These are phyloP conservation scores for Mycosphaerella sp. DNA, from an alignment of 2,329 filamentous ascomycete species.

Conservation along the genomic window DNA sequence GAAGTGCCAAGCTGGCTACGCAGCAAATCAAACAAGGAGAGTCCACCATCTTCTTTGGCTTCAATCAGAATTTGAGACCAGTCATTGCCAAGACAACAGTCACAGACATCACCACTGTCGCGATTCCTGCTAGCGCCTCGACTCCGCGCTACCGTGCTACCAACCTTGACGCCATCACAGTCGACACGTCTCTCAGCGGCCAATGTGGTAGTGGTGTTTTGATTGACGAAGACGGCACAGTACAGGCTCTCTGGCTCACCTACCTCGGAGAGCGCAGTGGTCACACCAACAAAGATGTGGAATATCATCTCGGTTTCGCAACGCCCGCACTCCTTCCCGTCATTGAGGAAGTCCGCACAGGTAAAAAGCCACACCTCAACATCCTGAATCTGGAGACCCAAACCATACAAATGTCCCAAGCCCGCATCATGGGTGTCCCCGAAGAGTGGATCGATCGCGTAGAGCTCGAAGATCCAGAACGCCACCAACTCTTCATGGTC, in stretches of 20 bases:
- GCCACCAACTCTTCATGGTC: conserved; percentile 98
- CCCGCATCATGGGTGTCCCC: conserved; percentile 91
- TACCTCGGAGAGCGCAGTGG: conserved; percentile 86
- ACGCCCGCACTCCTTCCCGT: conserved; percentile 85
- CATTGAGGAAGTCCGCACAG: conserved; percentile 76
- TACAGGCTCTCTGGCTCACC: conserved; percentile 93
- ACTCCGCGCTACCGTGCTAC: conserved; percentile 90
- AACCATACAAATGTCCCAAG: conserved; percentile 93
- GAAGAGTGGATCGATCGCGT: conserved; percentile 95
- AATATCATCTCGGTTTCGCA: conserved; percentile 90
- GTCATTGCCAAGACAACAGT: conserved; percentile 92
- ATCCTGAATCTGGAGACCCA: conserved; percentile 94
- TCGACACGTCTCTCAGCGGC: conserved; percentile 83
- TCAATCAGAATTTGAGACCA: conserved; percentile 90
- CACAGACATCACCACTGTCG: conserved; percentile 94
- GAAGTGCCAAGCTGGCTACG: conserved; percentile 75
- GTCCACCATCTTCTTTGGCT: conserved; percentile 94
- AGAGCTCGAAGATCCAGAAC: conserved; percentile 77
- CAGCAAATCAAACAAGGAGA: conserved; percentile 86
- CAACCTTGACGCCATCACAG: conserved; percentile 93
- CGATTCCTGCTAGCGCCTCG: conserved; percentile 86
- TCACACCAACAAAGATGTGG: conserved; percentile 77
- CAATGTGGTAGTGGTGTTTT: conserved; percentile 94
- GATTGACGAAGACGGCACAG: conserved; percentile 79
- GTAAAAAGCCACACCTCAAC: conserved; percentile 70